Base-by-base conservation (phyloP, 345 rosid species). In the Lepidium aucheri region DNA sequence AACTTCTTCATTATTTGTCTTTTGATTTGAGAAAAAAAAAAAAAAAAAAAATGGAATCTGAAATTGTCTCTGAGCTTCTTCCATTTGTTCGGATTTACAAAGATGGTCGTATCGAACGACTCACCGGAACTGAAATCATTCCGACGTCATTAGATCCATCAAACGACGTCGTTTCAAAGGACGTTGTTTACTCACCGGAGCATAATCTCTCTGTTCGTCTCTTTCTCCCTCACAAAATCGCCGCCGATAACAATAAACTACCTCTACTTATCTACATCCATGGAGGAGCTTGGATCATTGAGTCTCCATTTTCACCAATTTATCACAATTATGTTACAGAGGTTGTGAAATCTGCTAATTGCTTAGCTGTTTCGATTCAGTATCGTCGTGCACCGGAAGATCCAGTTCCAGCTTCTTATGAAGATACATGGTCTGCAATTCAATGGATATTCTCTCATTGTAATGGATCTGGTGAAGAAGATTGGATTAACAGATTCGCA, bases 181-280 rank as follows among this genome's bases (percentile, higher is more conserved):
- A 86, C 57, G 36, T 80, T 0, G 36, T 66, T 0, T 47, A 75
- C 32, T 17, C 63, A 2, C 65, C 59, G 12, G 59, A 71, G 1
- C 64, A 53, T 8, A 65, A 63, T 55, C 61, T 83, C 66, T 75
- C 77, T 39, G 86, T 82, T 11, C 82, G 88, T 22, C 67, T 84
- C 46, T 82, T 67, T 63, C 81, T 83, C 22, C 86, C 86, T 58
- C 35, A 39, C 0, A 63, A 47, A 63, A 10, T 60, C 22, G 7
- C 66, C 55, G 32, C 16, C n/a, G 47, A 56, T 0, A 16, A 28
- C 40, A 67, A 60, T 5, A 85, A 82, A 13, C 57, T 82, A 8
- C 85, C 85, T 20, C 47, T 86, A 34, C 78, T 84, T 0, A 70
- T 84, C 58, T 82, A 80, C 77, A 80, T 86, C 69, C 85, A 79